Evolutionary conservation across 2,329 filamentous ascomycete species (phyloP), one percentile per base, ranked within the genome.

Genomic region (Pseudocercospora ulei): DNA sequence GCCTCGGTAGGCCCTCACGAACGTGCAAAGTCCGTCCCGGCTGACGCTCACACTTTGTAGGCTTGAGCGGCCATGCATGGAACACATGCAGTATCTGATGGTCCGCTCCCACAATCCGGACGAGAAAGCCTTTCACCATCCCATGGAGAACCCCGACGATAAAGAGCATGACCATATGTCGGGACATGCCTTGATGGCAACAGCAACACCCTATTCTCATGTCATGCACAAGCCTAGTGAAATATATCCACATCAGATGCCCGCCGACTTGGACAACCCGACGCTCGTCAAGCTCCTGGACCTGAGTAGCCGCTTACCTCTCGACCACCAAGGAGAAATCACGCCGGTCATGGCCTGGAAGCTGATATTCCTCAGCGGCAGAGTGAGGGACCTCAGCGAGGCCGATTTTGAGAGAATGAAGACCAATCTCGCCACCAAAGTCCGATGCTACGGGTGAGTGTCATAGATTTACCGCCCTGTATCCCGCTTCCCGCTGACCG

Each of bases 341-440:
- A 96, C 88, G 11, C 90, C 90, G 0, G 82, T 95, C 50, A 93
- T 93, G 84, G 87, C 87, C 0, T 88, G 90, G 76, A 81, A 84
- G 34, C 81, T 83, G 64, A 72, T 96, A 34, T 67, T 85, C 46
- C 72, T 70, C 29, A 79, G 90, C 60, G 74, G 80, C 16, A 70
- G 80, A 46, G 76, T 88, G 48, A 58, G 59, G 4, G 76, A 81
- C 49, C 64, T 94, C 22, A 43, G 33, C 11, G 38, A 38, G 13
- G 13, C 24, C 16, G 49, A 51, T 23, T 35, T 51, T 16, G 47
- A 51, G 35, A 37, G 42, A 9, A 35, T 51, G 34, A 49, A 51
- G 33, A 38, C 37, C 16, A 41, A 44, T 14, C 69, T 96, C 40
- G 68, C 75, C 52, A 72, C 72, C 40, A 95, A 94, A 64, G 78